Percentiles rank a stretch among this genome's conserved stretches.
phyloP scores from a whole-genome alignment of 1,139 yeast species.

The Zygoascus sp. region DNA sequence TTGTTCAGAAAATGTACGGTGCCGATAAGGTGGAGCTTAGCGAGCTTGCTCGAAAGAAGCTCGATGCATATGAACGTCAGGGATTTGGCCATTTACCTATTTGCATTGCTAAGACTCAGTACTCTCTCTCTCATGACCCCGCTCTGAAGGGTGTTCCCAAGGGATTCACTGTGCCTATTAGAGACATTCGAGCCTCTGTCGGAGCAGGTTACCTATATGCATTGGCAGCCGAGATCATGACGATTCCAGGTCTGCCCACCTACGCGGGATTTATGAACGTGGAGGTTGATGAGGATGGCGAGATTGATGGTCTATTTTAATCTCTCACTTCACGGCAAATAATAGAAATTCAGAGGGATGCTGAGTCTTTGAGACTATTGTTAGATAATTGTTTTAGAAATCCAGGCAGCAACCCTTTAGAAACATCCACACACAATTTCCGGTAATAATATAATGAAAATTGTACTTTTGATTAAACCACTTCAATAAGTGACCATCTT shows the following conservation, averaged over 20 bases:
- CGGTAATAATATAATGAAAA: too few relatives aligned
- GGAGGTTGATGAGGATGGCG: slow-evolving; percentile 88
- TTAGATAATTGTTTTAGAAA: background rate
- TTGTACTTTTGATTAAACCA: too few relatives aligned
- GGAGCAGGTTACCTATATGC: slow-evolving; percentile 98
- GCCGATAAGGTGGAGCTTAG: slow-evolving; percentile 84
- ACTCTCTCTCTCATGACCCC: slow-evolving; percentile 93
- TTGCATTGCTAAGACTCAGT: slow-evolving; percentile 97
- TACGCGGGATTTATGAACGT: slow-evolving; percentile 97
- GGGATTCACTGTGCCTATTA: slow-evolving; percentile 90
- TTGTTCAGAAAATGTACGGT: slow-evolving; percentile 92
- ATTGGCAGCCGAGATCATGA: slow-evolving; percentile 94
- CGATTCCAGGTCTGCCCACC: slow-evolving; percentile 96
- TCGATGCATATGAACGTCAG: slow-evolving; percentile 77
- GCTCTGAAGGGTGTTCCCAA: slow-evolving; percentile 90
- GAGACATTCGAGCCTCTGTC: slow-evolving; percentile 89
- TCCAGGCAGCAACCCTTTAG: background rate
- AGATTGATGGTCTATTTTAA: slow-evolving; percentile 89
- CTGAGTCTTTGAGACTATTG: background rate
- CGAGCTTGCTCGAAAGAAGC: slow-evolving; percentile 80
- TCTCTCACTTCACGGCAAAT: background rate
- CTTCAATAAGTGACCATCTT: too few relatives aligned
- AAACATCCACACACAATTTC: too few relatives aligned
- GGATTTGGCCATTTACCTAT: slow-evolving; percentile 91
- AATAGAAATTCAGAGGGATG: background rate